Evolutionary conservation across 495 filamentous ascomycete species (phyloP).

Genomic region (Lepraria neglecta): DNA sequence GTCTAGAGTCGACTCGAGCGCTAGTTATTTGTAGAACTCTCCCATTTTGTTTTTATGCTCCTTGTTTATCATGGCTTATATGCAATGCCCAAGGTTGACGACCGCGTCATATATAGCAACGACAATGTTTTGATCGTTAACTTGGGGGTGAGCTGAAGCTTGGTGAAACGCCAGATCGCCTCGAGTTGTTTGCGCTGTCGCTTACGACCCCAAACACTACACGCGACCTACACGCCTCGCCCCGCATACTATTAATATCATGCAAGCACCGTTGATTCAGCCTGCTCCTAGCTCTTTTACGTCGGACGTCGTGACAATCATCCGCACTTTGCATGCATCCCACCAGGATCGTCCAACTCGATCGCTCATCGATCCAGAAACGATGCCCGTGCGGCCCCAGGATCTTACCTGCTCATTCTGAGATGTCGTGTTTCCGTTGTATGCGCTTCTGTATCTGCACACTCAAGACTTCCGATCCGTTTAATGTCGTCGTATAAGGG

Average conservation of each 20-base stretch:
- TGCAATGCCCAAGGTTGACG: no score
- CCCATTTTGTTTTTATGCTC: no score
- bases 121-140: no score
- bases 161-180: neutral
- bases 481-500: neutral
- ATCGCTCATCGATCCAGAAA: neutral
- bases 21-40: no score
- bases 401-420: no score
- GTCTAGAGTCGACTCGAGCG: no score
- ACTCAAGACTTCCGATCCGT: neutral
- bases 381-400: neutral
- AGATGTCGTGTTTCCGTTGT: neutral
- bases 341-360: neutral
- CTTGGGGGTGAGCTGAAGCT: no score
- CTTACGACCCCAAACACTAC: neutral
- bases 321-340: neutral
- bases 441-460: constrained; percentile 7
- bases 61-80: no score
- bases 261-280: neutral
- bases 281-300: neutral
- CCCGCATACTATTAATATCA: neutral
- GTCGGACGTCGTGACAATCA: neutral
- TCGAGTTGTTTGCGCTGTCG: neutral
- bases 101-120: no score
- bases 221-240: constrained; percentile 12